Base-by-base conservation (phyloP, 2,329 filamentous ascomycete species). In the Chaetomiaceae sp. region DNA sequence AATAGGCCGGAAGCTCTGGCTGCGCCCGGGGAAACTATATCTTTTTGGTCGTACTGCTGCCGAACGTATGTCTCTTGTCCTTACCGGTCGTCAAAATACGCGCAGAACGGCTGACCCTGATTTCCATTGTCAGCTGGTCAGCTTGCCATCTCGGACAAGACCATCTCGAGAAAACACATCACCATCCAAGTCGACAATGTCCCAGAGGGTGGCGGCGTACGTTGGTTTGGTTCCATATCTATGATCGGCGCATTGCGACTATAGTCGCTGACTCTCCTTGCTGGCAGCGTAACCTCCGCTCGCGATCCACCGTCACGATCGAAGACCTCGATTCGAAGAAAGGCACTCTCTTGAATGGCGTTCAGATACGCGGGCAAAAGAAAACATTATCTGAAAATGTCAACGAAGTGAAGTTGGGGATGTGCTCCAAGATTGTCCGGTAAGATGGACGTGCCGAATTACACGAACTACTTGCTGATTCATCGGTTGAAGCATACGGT, bases 151-250 rank as follows among this genome's bases (percentile, higher is more conserved):
- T 81, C 85, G 5, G 81, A 94, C 64, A 89, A 87, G 64, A 87
- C 86, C 1, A 88, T 99, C 44, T 99, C 94, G 29, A 80, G 92
- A 52, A 89, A 94, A 65, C 94, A 99, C 70, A 73, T 96, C 59
- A 85, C 85, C 29, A 84, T 99, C 46, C 78, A 83, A 37, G 82
- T 97, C 6, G 82, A 79, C 42, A 62, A 72, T 0, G 85, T 92
- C 33, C 71, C 75, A 36, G 72, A 83, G 13, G 85, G 82, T 43
- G 82, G 89, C 64, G 87, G 84, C 49, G 84, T 87, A 75, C 56
- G 79, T 66, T 38, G 40, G 9, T 16, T 23, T 27, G 21, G n/a
- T 5, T 16, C 13, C 3, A n/a, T 3, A 1, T 16, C 14, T 33
- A 13, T 9, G 20, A 3, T 11, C 21, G 5, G 21, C 23, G 2